These are phyloP conservation scores for Aureobasidium sp. DNA, from an alignment of 2,329 filamentous ascomycete species.

Conservation along the genomic window DNA sequence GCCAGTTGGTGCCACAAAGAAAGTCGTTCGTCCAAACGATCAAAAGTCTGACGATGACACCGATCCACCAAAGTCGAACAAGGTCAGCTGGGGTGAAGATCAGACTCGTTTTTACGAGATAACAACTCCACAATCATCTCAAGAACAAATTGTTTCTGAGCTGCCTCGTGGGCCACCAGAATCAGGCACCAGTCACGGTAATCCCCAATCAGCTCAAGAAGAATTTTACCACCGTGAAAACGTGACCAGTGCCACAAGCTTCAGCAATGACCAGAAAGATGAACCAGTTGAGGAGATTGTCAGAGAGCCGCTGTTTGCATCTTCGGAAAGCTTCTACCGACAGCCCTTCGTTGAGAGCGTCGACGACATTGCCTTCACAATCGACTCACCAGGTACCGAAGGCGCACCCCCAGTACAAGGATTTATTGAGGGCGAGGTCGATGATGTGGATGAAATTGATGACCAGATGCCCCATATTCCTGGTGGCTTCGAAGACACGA, in stretches of 20 bases:
- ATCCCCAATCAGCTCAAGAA: not conserved
- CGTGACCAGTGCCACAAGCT: conserved; percentile 18
- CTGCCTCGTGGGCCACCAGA: not conserved
- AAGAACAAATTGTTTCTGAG: conserved; percentile 31
- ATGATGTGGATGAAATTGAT: conserved; percentile 51
- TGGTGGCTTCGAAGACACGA: conserved; percentile 49
- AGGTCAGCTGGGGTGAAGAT: conserved; percentile 44
- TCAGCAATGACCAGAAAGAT: conserved; percentile 18
- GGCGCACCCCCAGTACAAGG: conserved; percentile 28
- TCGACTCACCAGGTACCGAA: conserved; percentile 28
- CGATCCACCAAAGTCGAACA: conserved; percentile 11
- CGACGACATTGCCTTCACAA: conserved; percentile 31
- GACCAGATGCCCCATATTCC: conserved; percentile 50
- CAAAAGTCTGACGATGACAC: conserved; percentile 17
- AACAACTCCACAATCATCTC: conserved; percentile 37
- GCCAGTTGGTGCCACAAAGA: conserved; percentile 27
- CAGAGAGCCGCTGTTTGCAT: not conserved
- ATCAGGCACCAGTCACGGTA: not conserved
- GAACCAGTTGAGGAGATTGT: conserved; percentile 18
- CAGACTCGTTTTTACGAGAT: conserved; percentile 42
- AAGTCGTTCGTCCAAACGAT: not conserved
- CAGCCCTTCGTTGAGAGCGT: conserved; percentile 37
- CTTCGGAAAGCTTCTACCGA: conserved; percentile 24
- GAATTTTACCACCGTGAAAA: conserved; percentile 16
- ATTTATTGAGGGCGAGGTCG: conserved; percentile 38